A percentile compares a stretch with the other conserved stretches of the same genome.
Conservation (phyloP, 768 basidiomycete genomes). For the Boletus rubroflammeus region DNA sequence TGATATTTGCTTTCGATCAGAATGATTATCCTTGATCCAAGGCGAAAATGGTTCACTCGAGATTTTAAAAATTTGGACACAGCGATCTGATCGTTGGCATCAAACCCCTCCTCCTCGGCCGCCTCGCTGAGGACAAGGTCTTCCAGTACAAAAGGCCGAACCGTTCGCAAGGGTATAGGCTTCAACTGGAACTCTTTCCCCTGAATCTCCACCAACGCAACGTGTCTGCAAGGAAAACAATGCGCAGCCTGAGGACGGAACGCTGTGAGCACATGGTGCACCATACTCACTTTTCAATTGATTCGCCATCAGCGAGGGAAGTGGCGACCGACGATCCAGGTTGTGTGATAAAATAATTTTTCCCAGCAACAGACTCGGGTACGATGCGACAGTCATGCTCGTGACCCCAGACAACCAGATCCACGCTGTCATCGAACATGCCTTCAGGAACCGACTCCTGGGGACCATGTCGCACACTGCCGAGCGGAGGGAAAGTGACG, state of each 20-base stretch:
- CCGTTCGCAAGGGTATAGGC: slow-evolving; percentile 84
- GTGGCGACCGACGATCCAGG: slow-evolving; percentile 96
- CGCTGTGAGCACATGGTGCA: not conserved
- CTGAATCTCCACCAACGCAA: slow-evolving; percentile 84
- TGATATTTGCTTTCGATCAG: slow-evolving; percentile 1
- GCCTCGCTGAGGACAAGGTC: slow-evolving; percentile 72
- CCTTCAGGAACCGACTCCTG: slow-evolving; percentile 94
- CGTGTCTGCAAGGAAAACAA: slow-evolving; percentile 56
- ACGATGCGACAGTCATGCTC: slow-evolving; percentile 95
- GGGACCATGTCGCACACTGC: slow-evolving; percentile 89
- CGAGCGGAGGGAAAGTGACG: not conserved
- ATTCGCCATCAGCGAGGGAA: slow-evolving; percentile 89
- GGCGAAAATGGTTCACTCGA: slow-evolving; percentile 44
- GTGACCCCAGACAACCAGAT: slow-evolving; percentile 97
- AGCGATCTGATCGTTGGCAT: slow-evolving; percentile 76
- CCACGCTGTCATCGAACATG: slow-evolving; percentile 93
- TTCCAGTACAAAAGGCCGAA: slow-evolving; percentile 91
- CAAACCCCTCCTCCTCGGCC: slow-evolving; percentile 72
- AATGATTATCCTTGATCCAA: not conserved
- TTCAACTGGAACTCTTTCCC: slow-evolving; percentile 84
- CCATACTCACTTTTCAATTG: slow-evolving; percentile 72
- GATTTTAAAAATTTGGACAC: slow-evolving; percentile 77
- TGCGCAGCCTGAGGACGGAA: not conserved
- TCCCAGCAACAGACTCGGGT: slow-evolving; percentile 88
- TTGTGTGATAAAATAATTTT: slow-evolving; percentile 88